A percentile compares a stretch with the other conserved stretches of the same genome.
Conservation (phyloP, 495 filamentous ascomycete species). For the Penicillium paradoxum region DNA sequence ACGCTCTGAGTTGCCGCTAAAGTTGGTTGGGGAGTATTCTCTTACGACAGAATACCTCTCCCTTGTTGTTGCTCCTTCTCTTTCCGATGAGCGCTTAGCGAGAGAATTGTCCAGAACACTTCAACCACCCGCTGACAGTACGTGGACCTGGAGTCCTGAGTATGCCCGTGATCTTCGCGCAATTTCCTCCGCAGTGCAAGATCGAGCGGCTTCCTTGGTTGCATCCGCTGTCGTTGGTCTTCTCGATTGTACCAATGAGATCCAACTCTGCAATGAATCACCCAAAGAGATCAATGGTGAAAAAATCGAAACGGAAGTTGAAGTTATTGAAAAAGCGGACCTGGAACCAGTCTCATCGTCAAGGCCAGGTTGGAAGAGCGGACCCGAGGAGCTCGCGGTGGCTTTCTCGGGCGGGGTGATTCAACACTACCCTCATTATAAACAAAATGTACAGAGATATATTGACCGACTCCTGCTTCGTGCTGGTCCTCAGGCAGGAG, state of each 20-base stretch:
- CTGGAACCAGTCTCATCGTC: constrained; percentile 4
- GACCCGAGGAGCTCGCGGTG: constrained; percentile 56
- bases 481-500: constrained; percentile 42
- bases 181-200: constrained; percentile 55
- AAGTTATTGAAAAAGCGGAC: constrained; percentile 1
- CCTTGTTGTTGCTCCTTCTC: constrained; percentile 45
- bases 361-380: constrained; percentile 21
- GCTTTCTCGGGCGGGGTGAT: constrained; percentile 72
- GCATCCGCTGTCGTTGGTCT: constrained; percentile 63
- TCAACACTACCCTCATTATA: constrained; percentile 63
- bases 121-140: constrained; percentile 34
- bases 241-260: constrained; percentile 56
- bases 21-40: constrained; percentile 48
- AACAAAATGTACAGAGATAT: constrained; percentile 55
- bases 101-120: constrained; percentile 44
- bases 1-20: constrained; percentile 38
- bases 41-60: constrained; percentile 63
- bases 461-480: constrained; percentile 53
- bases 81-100: constrained; percentile 34
- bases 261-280: constrained; percentile 26
- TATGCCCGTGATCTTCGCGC: constrained; percentile 46
- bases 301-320: neutral
- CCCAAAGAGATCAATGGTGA: neutral
- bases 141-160: constrained; percentile 54
- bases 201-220: constrained; percentile 57